A percentile compares a stretch with the other conserved stretches of the same genome.
Conservation (phyloP, 192 early-diverging fungal genomes). For the Obelidium mucronatum region DNA sequence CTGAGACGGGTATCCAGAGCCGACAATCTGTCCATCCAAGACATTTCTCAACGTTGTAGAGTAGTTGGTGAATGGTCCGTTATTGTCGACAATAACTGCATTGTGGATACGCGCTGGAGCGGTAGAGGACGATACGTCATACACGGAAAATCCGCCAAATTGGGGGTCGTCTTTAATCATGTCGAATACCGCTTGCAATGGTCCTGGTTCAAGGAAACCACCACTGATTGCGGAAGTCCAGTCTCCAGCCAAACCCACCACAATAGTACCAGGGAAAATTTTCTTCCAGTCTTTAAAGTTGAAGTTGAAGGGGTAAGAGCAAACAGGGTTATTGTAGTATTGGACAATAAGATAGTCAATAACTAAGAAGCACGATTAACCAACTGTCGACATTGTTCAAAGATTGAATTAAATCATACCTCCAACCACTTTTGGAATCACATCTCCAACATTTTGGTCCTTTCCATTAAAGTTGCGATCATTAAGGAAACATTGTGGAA, state of each 20-base stretch:
- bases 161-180: slow-evolving; percentile 13
- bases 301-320: slow-evolving; percentile 30
- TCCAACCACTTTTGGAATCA: neutral
- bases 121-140: slow-evolving; percentile 32
- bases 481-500: slow-evolving; percentile 15
- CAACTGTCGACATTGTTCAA: slow-evolving; percentile 17
- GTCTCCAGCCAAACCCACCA: slow-evolving; percentile 23
- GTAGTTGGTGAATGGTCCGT: slow-evolving; percentile 3
- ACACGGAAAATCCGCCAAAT: slow-evolving; percentile 17
- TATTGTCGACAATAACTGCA: neutral
- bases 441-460: slow-evolving; percentile 20
- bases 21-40: slow-evolving; percentile 8
- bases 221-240: slow-evolving; percentile 32
- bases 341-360: slow-evolving; percentile 9
- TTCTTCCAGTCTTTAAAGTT: slow-evolving; percentile 18
- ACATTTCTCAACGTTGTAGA: slow-evolving; percentile 2
- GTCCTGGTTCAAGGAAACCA: slow-evolving; percentile 22
- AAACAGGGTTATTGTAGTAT: slow-evolving; percentile 13
- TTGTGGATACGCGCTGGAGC: neutral
- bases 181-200: slow-evolving; percentile 30
- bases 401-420: slow-evolving; percentile 12
- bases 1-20: slow-evolving; percentile 12
- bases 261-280: neutral
- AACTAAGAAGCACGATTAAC: neutral
- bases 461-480: slow-evolving; percentile 2